A percentile compares a stretch with the other conserved stretches of the same genome.
phyloP scores from a whole-genome alignment of 257 asterid species.

The Gardenia jasminoides region DNA sequence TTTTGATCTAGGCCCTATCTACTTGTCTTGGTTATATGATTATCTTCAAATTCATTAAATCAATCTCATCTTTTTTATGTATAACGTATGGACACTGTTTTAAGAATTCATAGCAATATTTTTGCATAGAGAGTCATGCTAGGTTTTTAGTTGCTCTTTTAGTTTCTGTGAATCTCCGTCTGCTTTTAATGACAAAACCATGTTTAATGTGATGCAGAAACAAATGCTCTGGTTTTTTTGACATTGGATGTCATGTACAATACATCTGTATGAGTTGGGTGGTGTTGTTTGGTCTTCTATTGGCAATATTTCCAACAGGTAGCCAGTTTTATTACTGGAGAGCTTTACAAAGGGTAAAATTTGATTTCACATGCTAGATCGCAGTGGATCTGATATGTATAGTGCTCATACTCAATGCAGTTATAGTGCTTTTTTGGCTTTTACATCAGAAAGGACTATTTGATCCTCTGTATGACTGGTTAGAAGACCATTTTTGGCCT shows the following conservation, averaged over 20 bases:
- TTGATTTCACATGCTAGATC: conserved; percentile 1
- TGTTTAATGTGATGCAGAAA: conserved; percentile 46
- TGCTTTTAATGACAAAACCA: conserved; percentile 11
- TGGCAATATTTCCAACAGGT: conserved; percentile 92
- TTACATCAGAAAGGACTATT: conserved; percentile 81
- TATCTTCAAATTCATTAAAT: background rate
- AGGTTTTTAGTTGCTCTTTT: background rate
- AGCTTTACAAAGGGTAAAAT: conserved; percentile 2
- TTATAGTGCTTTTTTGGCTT: conserved; percentile 72
- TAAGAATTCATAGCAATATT: background rate
- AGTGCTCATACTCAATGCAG: conserved; percentile 36
- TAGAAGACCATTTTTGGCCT: conserved; percentile 79
- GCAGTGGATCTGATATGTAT: conserved; percentile 3
- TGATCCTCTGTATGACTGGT: conserved; percentile 92
- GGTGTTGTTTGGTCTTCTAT: conserved; percentile 62
- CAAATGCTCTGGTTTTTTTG: conserved; percentile 77
- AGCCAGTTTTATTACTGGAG: conserved; percentile 7
- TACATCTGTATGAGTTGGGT: conserved; percentile 87
- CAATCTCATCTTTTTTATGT: background rate
- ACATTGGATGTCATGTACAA: conserved; percentile 85
- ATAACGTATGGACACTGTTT: background rate
- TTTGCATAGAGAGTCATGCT: background rate
- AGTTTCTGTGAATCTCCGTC: background rate
- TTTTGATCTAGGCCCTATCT: background rate
- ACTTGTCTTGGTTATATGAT: background rate